Evolutionary conservation across 306 rosid species (phyloP), one percentile per base, ranked within the genome.

Genomic region (Oxytropis ochrocephala): DNA sequence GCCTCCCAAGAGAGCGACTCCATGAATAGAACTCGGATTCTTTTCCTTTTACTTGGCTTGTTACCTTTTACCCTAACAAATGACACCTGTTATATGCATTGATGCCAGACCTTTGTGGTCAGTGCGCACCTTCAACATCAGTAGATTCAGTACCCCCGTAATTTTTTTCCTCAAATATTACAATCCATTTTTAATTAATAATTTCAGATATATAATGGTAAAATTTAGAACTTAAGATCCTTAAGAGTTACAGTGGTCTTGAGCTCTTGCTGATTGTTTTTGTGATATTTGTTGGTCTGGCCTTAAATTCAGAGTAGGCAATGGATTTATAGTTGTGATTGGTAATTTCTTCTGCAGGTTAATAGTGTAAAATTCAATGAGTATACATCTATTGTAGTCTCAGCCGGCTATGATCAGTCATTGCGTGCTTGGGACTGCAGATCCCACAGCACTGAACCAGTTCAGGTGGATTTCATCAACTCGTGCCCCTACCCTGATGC

Each of bases 401-500:
- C 96, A 14, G 92, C 96, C 1, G 91, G 99, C 32, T 95, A 87
- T 82, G 92, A 95, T 80, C 96, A 89, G 79, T 95, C 96, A 0
- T 68, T 95, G 86, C 92, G 92, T 44, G 95, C 91, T 80, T 91
- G 96, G 99, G 96, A 91, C 80, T 89, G 95, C 76, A 83, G 91
- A 82, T 95, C 99, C 67, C 95, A 95, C 68, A 95, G 91, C 81
- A 89, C 85, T 4, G 92, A 89, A 70, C 90, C 95, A 32, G 79
- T 91, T 78, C 96, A 89, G 94, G 98, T 90, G 51, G 53, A 54
- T 49, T 42, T 65, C 77, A 8, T 57, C 16, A 9, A n/a, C 54
- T 59, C 18, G 5, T 11, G 21, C 11, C 35, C 8, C 41, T 3
- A 13, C 9, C 5, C 13, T 24, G 24, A 11, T 44, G 21, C 21